Evolutionary conservation across 495 filamentous ascomycete genomes (phyloP).

Genomic region (Copromyces sp.): DNA sequence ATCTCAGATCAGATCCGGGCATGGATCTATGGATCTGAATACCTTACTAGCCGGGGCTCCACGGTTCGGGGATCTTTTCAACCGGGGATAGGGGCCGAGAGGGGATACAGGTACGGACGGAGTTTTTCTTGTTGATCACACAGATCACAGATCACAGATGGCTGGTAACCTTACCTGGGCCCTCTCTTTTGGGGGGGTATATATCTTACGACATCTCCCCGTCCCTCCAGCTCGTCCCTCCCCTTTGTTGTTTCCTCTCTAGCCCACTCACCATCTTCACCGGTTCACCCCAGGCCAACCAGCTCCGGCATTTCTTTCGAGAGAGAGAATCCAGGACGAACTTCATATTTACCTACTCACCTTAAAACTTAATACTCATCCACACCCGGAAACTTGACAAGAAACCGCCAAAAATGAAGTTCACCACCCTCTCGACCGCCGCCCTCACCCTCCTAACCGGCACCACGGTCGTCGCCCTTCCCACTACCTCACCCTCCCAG

Average conservation of each 20-base stretch:
- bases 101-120: not conserved
- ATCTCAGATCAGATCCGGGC: not conserved
- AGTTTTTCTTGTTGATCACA: not conserved
- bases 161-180: not conserved
- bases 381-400: not conserved
- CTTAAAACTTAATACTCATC: not conserved
- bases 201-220: not conserved
- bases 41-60: not conserved
- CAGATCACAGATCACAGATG: not conserved
- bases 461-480: not conserved
- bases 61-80: not conserved
- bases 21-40: not conserved
- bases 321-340: not conserved
- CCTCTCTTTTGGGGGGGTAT: not conserved
- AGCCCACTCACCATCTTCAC: not conserved
- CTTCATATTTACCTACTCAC: not conserved
- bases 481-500: not conserved
- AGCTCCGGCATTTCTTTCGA: not conserved
- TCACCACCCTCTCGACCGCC: not conserved
- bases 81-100: no score
- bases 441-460: not conserved
- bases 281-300: not conserved
- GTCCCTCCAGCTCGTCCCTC: not conserved
- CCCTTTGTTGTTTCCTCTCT: not conserved
- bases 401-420: not conserved